Base-by-base conservation (phyloP, 148 eudicot genomes). In the Fagopyrum esculentum region DNA sequence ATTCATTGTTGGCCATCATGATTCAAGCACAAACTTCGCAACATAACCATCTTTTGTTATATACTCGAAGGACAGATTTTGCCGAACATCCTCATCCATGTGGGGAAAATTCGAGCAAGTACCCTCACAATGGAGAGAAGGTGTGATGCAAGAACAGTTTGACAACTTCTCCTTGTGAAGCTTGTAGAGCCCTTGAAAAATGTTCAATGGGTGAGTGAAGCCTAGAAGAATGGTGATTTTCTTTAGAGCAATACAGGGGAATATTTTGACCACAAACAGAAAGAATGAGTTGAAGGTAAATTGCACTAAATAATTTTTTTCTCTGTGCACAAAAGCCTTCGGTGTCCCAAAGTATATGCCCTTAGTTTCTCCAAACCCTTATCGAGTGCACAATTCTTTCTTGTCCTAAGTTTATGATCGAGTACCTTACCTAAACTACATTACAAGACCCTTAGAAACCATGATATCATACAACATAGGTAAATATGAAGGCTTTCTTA, bases 51-150 rank as follows among this genome's bases (percentile, higher is more conserved):
- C 96, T 81, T 87, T 87, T 51, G 81, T 63, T 43, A 82, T 80
- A 79, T 85, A 81, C 45, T 88, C 80, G 61, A 95, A 92, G 49
- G 98, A 96, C 73, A 95, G 91, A 72, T 90, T 84, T 85, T 90
- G 97, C 98, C 98, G 92, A 6, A 85, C 96, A 84, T 95, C 98
- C 82, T 95, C 98, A 5, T 97, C 90, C 82, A 95, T 82, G 87
- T 95, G 98, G 66, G 98, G 98, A 81, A 95, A 73, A 95, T 95
- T 57, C 97, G 98, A 78, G 98, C 93, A 80, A 92, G 85, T 22
- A 92, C 82, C 79, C 84, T 86, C 49, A 77, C 85, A 55, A 92
- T 79, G 63, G 97, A 86, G 74, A 92, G 89, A 69, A 92, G 83
- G 78, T 95, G 98, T 47, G 90, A 93, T 72, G 92, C 91, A 78